Base-by-base conservation (phyloP, 169 alveolate species). In the Perkinsus chesapeaki region DNA sequence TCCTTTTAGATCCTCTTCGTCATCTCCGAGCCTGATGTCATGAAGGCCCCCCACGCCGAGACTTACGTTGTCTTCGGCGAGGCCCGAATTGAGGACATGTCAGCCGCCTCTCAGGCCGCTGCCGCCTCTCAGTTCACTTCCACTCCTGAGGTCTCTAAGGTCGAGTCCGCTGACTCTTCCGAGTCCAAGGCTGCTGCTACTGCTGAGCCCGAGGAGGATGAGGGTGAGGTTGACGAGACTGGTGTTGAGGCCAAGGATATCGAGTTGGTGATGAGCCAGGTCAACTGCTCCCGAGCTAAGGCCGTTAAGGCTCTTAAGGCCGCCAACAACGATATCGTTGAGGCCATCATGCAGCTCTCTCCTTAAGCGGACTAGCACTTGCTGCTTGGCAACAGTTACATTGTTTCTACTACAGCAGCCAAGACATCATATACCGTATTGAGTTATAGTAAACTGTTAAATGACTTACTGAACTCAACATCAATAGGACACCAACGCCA, bases 21-120 rank as follows among this genome's bases (percentile, higher is more conserved):
- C 91, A 97, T 98, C 94, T 96, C 97, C 93, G 97, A 97, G 95
- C 99, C 99, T 12, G 99, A 98, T 90, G 99, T 98, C 39, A 96
- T 96, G 97, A 97, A 98, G 97, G 95, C 98, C 92, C 98, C 98
- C n/a, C 96, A 97, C 91, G 97, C 98, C 73, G 99, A 98, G 72
- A 97, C 99, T 47, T 98, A 98, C 95, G 98, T 98, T 92, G 96
- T 98, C 92, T 98, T 98, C 97, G 99, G 99, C 72, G 99, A 98
- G 95, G 99, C 99, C 91, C 98, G 98, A 96, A 96, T 98, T 38
- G 99, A 98, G 93, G 99, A 98, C 95, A 95, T 98, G 92, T 48
- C 73, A 43, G 31, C 93, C 82, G 82, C 82, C 82, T 60, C 82
- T 60, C 82, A 60, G 82, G 82, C 82, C 82, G 82, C 82, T 60